Evolutionary conservation across 73 alveolate genomes (phyloP), one percentile per base, ranked within the genome.

Genomic region (Tetrahymena borealis): DNA sequence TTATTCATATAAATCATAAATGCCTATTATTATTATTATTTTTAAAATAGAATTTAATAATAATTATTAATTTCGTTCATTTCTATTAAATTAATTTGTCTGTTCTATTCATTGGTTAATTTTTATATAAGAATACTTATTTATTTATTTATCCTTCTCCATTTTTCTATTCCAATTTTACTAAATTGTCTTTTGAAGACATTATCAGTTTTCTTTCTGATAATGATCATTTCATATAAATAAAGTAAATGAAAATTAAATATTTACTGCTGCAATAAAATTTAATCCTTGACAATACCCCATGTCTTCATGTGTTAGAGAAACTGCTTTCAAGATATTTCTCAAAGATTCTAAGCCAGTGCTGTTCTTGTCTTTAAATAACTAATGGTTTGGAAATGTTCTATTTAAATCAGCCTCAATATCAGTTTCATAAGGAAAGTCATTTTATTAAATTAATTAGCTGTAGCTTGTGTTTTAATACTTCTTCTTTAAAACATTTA

Each of bases 241-340:
- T 5, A 13, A 60, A 60, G 10, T 60, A 60, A 60, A 60, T 42
- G 13, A n/a, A 7, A 60, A 15, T 13, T 60, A 60, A 20, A 15
- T 15, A 20, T 18, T 24, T 60, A 60, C 90, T 13, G 93, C 95
- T 16, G 93, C 93, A 9, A 93, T 38, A 41, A 79, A 93, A 90
- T 93, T 93, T 15, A 93, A 39, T 39, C 95, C 95, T 90, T 93
- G 42, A 77, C 95, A 93, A 93, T 93, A 93, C 9, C 95, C 95
- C 95, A 93, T 93, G 33, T 93, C 95, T 93, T 93, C 39, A 41
- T 79, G 91, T 13, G 95, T 85, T 16, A 93, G 24, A 38, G 93
- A 79, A 78, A 93, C 91, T n/a, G 95, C 95, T 90, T 92, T 93
- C 32, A 93, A 39, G 4, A 93, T 93, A 40, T 91, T 85, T 32